phyloP scores from a whole-genome alignment of 495 filamentous ascomycete genomes.

The Hypoxylon subgilvum region DNA sequence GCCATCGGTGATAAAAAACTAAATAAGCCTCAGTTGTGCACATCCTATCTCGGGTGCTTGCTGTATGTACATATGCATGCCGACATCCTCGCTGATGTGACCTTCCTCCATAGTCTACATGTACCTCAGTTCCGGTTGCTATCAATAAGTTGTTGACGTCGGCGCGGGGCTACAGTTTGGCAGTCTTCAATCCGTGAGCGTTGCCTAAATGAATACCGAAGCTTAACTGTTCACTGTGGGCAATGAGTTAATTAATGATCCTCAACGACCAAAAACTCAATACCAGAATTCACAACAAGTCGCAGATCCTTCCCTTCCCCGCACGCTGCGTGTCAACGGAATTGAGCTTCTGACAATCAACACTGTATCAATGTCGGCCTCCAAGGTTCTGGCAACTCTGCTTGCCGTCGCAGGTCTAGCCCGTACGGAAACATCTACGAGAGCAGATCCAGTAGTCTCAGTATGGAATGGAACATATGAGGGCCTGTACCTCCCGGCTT shows the following conservation, averaged over 20 bases:
- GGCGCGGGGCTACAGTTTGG: no score
- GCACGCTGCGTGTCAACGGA: no score
- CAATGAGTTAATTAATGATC: no score
- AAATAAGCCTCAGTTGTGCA: neutral
- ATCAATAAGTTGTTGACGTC: no score
- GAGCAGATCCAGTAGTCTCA: conserved; percentile 25
- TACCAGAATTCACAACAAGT: no score
- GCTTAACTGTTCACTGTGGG: no score
- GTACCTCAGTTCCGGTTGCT: no score
- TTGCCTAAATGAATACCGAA: no score
- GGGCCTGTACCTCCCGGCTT: conserved; percentile 41
- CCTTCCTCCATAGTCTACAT: conserved; percentile 18
- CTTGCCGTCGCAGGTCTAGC: conserved; percentile 1
- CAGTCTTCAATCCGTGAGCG: no score
- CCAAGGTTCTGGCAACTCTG: conserved; percentile 9
- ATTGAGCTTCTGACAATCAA: no score
- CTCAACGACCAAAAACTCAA: no score
- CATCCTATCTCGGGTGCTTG: conserved; percentile 14
- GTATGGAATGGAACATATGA: conserved; percentile 45
- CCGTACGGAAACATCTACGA: neutral
- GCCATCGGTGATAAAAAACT: conserved; percentile 9
- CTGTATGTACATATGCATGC: conserved; percentile 7
- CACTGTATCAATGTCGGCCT: conserved; percentile 4
- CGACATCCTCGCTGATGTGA: conserved; percentile 12
- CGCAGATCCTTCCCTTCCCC: no score